phyloP scores from a whole-genome alignment of 768 basidiomycete species.

The Asterophora parasitica region DNA sequence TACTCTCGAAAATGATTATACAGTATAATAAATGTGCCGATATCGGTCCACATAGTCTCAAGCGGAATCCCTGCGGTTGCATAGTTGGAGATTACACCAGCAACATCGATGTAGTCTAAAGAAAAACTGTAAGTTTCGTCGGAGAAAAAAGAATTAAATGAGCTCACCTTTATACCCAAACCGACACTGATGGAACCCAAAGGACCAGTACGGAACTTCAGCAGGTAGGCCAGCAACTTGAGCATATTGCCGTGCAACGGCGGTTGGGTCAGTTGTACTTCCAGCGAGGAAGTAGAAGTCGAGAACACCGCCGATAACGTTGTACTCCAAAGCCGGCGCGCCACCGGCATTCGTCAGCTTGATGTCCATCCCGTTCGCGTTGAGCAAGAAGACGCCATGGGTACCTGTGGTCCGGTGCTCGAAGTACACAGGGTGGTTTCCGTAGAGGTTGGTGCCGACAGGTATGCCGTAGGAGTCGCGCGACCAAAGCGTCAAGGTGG shows the following conservation, averaged over 20 bases:
- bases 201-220: constrained; percentile 71
- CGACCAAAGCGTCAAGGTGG: constrained; percentile 54
- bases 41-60: constrained; percentile 80
- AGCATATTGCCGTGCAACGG: constrained; percentile 64
- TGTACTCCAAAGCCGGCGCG: constrained; percentile 56
- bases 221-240: constrained; percentile 62
- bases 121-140: neutral
- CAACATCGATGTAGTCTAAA: constrained; percentile 58
- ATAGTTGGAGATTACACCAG: constrained; percentile 58
- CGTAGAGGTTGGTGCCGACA: constrained; percentile 59
- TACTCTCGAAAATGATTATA: neutral
- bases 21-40: constrained; percentile 34
- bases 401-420: constrained; percentile 64
- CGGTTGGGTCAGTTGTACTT: constrained; percentile 50
- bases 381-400: constrained; percentile 66
- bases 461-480: constrained; percentile 62
- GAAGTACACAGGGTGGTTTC: constrained; percentile 69
- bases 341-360: constrained; percentile 45
- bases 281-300: constrained; percentile 80
- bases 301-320: constrained; percentile 70
- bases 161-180: constrained; percentile 58
- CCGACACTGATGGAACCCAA: constrained; percentile 70
- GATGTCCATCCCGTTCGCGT: constrained; percentile 75
- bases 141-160: too few relatives aligned
- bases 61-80: constrained; percentile 58